A percentile compares a stretch with the other conserved stretches of the same genome.
These are phyloP conservation scores for Ophidiomyces ophidiicola DNA, from an alignment of 2,329 filamentous ascomycete species.

Conservation along the genomic window DNA sequence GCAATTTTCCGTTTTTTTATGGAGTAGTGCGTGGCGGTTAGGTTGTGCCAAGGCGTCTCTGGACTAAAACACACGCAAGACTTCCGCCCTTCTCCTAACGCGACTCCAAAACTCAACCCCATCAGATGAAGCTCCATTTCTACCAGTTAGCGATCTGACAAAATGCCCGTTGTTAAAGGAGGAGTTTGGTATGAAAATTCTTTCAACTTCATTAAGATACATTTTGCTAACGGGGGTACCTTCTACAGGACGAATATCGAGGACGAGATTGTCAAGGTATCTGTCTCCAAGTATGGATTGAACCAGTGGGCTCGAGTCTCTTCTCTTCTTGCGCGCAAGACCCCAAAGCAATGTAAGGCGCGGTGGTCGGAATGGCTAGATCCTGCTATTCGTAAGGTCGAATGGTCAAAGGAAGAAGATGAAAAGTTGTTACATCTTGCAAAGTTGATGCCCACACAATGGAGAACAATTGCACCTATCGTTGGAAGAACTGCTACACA, in stretches of 20 bases:
- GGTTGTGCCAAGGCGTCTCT: slow-evolving; percentile 5
- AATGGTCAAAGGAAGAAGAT: slow-evolving; percentile 98
- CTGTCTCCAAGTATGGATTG: slow-evolving; percentile 85
- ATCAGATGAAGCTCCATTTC: not conserved
- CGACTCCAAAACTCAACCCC: not conserved
- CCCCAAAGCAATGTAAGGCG: slow-evolving; percentile 97
- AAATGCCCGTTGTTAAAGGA: slow-evolving; percentile 55
- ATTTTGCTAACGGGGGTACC: slow-evolving; percentile 6
- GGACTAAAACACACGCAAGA: slow-evolving; percentile 1
- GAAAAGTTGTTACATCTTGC: slow-evolving; percentile 93
- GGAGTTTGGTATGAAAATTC: slow-evolving; percentile 43
- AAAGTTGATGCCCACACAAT: slow-evolving; percentile 98
- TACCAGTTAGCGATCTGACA: slow-evolving; percentile 16
- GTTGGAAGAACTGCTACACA: slow-evolving; percentile 94
- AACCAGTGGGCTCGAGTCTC: slow-evolving; percentile 99
- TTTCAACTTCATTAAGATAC: too few relatives aligned
- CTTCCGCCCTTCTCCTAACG: not conserved
- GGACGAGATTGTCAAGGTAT: slow-evolving; percentile 95
- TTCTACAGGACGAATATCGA: slow-evolving; percentile 49
- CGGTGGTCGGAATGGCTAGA: slow-evolving; percentile 98
- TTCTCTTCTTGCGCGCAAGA: slow-evolving; percentile 91
- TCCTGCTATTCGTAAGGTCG: slow-evolving; percentile 93
- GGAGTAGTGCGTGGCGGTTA: slow-evolving; percentile 9
- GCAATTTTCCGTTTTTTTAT: too few relatives aligned
- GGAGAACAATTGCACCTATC: slow-evolving; percentile 94